Evolutionary conservation across 2,329 filamentous ascomycete genomes (phyloP), one percentile per base, ranked within the genome.

Genomic region (Sporothrix phasma): DNA sequence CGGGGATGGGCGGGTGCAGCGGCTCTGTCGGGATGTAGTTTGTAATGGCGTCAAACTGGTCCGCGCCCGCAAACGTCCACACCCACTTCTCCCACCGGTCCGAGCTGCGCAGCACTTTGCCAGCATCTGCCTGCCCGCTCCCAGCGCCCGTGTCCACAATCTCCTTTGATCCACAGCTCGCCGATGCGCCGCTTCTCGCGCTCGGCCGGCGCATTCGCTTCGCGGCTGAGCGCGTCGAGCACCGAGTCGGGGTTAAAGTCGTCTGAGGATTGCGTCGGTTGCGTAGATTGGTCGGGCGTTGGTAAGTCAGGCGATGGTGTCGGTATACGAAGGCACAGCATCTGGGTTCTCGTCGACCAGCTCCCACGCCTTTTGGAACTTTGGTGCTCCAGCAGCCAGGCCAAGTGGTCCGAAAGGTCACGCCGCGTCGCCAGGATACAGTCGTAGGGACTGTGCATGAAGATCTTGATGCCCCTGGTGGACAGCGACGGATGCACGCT

Each of bases 391-490:
- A 96, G 73, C 15, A 97, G 79, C 93, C 93, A 99, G 7, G 81
- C 79, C 24, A 97, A 78, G 71, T 96, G 92, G 74, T 99, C 94
- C 3, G 85, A 80, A 17, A 96, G 80, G 71, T 96, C 92, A 69
- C 94, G 83, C 72, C 92, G 92, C 2, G 94, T 90, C 0, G 91
- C 90, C 63, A 97, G 78, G n/a, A 97, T 88, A 70, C 92, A 97
- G 75, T 99, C 94, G 72, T 95, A 99, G 0, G 94, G 94, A 70
- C 92, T 97, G 71, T 96, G 92, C 46, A 99, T 90, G 73, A 97
- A 97, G 17, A 99, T 89, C 71, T 97, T 74, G 69, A 81, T 74
- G 1, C 83, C 81, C 60, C 78, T 79, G 70, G 85, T 81, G 68
- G 80, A 70, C 68, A 88, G 73, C 69, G 79, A 79, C 63, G 83